phyloP scores from a whole-genome alignment of 2,329 filamentous ascomycete genomes.

The Diaporthe sp. region DNA sequence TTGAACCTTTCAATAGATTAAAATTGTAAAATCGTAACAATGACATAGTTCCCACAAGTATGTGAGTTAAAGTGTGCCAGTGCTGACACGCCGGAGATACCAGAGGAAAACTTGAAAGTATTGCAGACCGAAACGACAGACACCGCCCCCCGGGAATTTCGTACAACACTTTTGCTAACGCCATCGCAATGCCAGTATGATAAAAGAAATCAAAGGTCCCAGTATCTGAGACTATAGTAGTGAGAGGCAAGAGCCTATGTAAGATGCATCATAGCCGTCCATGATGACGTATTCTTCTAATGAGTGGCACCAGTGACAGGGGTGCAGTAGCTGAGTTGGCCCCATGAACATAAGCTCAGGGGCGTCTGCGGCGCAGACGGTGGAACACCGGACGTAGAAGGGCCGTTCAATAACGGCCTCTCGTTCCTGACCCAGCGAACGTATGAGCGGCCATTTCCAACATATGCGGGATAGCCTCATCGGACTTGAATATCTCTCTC shows the following conservation, averaged over 20 bases:
- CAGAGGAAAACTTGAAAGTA: background rate
- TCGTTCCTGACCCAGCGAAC: constrained; percentile 25
- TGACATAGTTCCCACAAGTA: background rate
- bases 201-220: constrained; percentile 3
- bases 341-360: background rate
- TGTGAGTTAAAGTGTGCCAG: background rate
- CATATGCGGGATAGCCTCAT: constrained; percentile 29
- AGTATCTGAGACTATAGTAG: background rate
- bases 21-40: constrained; percentile 2
- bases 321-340: background rate
- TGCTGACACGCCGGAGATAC: background rate
- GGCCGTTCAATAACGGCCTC: background rate
- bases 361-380: background rate
- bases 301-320: background rate
- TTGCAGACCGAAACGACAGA: constrained; percentile 16
- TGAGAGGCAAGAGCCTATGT: background rate
- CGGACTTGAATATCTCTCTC: constrained; percentile 5
- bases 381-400: background rate
- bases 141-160: background rate
- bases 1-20: constrained; percentile 4
- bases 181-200: constrained; percentile 19
- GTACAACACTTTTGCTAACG: constrained; percentile 17
- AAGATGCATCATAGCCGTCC: background rate
- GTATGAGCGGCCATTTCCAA: constrained; percentile 31
- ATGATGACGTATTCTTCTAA: background rate